These are phyloP conservation scores for Pythium periplocum DNA, from an alignment of 352 stramenopile genomes.

Conservation along the genomic window DNA sequence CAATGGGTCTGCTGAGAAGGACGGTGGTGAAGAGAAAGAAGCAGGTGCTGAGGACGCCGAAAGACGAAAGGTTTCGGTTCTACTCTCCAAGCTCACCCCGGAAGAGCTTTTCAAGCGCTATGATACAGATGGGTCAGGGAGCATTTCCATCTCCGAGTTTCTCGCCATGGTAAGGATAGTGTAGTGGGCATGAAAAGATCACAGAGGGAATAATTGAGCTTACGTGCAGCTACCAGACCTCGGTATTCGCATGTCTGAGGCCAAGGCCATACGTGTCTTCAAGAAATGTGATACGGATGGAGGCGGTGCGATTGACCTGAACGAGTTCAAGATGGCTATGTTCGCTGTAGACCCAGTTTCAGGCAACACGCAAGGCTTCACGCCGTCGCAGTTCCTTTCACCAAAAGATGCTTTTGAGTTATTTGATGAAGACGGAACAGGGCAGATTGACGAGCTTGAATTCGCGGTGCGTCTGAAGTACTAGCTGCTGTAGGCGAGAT, in stretches of 20 bases:
- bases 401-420: slow-evolving; percentile 90
- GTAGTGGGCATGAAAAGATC: not conserved
- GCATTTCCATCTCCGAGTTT: slow-evolving; percentile 91
- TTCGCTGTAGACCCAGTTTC: slow-evolving; percentile 88
- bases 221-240: slow-evolving; percentile 72
- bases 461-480: slow-evolving; percentile 61
- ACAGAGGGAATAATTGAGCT: no score
- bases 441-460: slow-evolving; percentile 90
- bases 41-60: slow-evolving; percentile 24
- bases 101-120: slow-evolving; percentile 92
- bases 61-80: slow-evolving; percentile 58
- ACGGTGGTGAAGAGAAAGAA: slow-evolving; percentile 21
- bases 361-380: slow-evolving; percentile 75
- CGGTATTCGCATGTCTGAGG: slow-evolving; percentile 81
- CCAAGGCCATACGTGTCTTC: slow-evolving; percentile 91
- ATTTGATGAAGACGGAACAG: slow-evolving; percentile 87
- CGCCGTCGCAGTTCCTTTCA: slow-evolving; percentile 71
- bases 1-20: slow-evolving; percentile 19
- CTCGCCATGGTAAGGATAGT: slow-evolving; percentile 51
- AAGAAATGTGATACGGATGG: slow-evolving; percentile 87
- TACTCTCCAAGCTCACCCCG: slow-evolving; percentile 61
- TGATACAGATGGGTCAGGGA: slow-evolving; percentile 84
- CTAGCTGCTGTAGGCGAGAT: no score
- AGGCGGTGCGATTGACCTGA: slow-evolving; percentile 88
- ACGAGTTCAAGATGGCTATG: slow-evolving; percentile 92